These are phyloP conservation scores for Erythrophleum ivorense DNA, from an alignment of 331 rosid species.

Conservation along the genomic window DNA sequence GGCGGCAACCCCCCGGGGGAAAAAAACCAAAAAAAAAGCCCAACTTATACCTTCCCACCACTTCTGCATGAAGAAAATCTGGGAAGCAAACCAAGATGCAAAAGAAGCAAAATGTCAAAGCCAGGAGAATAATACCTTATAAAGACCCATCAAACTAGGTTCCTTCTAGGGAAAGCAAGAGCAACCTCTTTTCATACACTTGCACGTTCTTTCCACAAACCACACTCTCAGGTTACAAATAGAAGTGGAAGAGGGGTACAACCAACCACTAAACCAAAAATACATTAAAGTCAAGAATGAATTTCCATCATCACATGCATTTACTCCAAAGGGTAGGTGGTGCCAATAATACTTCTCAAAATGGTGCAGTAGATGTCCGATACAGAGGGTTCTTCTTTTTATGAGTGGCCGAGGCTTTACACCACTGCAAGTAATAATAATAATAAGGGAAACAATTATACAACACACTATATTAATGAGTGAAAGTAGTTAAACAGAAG, in stretches of 20 bases:
- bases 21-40: neutral
- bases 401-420: conserved; percentile 42
- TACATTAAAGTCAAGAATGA: neutral
- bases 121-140: conserved; percentile 25
- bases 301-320: conserved; percentile 1
- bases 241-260: conserved; percentile 5
- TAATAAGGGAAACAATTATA: neutral
- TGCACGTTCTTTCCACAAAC: conserved; percentile 11
- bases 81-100: neutral
- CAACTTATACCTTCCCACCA: neutral
- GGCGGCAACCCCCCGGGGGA: neutral
- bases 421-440: conserved; percentile 46
- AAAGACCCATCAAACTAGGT: conserved; percentile 37
- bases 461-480: neutral
- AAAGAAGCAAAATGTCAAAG: conserved; percentile 21
- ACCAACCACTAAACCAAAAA: conserved; percentile 28
- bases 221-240: neutral
- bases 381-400: conserved; percentile 56
- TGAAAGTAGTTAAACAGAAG: neutral
- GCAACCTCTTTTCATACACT: conserved; percentile 33
- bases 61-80: neutral
- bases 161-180: conserved; percentile 38
- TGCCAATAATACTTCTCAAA: conserved; percentile 44
- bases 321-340: conserved; percentile 32
- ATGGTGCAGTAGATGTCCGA: conserved; percentile 84